These are phyloP conservation scores for Simplicillium sp. DNA, from an alignment of 2,329 filamentous ascomycete species.

Conservation along the genomic window DNA sequence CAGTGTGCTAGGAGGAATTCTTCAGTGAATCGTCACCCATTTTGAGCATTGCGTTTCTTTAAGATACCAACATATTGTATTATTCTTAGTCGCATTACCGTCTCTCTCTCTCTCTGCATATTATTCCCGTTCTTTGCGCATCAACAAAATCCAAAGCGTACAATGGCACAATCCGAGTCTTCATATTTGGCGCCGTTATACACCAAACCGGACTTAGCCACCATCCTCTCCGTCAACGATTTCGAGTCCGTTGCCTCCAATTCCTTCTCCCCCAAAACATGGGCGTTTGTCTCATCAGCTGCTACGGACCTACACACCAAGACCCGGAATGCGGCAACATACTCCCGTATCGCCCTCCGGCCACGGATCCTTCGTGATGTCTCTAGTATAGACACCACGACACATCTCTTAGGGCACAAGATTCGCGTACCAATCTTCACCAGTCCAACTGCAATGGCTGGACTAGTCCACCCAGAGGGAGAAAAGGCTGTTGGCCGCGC, in stretches of 20 bases:
- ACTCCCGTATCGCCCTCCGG: conserved; percentile 47
- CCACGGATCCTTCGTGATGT: conserved; percentile 51
- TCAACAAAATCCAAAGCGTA: too few relatives aligned
- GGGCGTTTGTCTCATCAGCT: conserved; percentile 60
- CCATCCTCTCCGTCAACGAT: too few relatives aligned
- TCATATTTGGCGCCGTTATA: too few relatives aligned
- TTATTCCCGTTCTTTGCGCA: too few relatives aligned
- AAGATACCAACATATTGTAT: too few relatives aligned
- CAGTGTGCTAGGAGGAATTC: too few relatives aligned
- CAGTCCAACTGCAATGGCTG: conserved; percentile 55
- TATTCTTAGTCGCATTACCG: too few relatives aligned
- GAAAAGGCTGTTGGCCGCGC: conserved; percentile 48
- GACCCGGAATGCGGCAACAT: conserved; percentile 41
- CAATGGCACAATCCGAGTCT: too few relatives aligned
- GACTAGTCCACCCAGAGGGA: conserved; percentile 52
- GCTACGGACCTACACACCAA: conserved; percentile 53
- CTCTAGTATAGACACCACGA: conserved; percentile 35
- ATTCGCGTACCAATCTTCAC: conserved; percentile 51
- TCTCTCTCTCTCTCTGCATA: too few relatives aligned
- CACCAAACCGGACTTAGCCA: too few relatives aligned
- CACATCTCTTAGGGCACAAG: conserved; percentile 43
- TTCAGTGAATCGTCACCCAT: too few relatives aligned
- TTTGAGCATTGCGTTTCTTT: too few relatives aligned
- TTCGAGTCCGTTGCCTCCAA: conserved; percentile 49
- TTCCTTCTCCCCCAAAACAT: conserved; percentile 52